A percentile compares a stretch with the other conserved stretches of the same genome.
phyloP scores from a whole-genome alignment of 768 basidiomycete genomes.

The Auriscalpium microsporum region DNA sequence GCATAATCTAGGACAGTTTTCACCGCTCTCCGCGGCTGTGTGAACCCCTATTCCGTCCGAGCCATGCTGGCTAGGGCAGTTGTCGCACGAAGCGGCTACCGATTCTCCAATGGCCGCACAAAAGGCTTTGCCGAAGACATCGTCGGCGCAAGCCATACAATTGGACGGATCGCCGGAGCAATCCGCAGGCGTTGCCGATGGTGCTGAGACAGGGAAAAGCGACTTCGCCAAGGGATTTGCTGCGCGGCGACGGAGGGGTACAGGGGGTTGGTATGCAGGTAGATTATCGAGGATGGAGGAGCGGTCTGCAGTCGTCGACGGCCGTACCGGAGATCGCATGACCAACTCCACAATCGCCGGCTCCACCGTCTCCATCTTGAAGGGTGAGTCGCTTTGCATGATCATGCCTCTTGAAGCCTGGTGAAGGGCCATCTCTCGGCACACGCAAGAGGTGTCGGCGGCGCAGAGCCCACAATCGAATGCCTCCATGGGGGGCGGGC shows the following conservation, averaged over 20 bases:
- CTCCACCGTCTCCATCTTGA: slow-evolving; percentile 23
- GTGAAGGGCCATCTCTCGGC: slow-evolving; percentile 56
- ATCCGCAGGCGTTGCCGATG: slow-evolving; percentile 23
- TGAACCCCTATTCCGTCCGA: slow-evolving; percentile 10
- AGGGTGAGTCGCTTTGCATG: slow-evolving; percentile 7
- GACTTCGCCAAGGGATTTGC: slow-evolving; percentile 31
- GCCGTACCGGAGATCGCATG: slow-evolving; percentile 7
- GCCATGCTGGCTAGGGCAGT: slow-evolving; percentile 40
- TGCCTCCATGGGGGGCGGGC: slow-evolving; percentile 27
- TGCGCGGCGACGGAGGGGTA: slow-evolving; percentile 64
- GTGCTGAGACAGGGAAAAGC: slow-evolving; percentile 41
- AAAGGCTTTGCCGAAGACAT: slow-evolving; percentile 82
- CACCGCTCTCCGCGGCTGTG: slow-evolving; percentile 14
- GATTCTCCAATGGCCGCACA: slow-evolving; percentile 67
- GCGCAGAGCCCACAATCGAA: slow-evolving; percentile 74
- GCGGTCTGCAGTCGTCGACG: slow-evolving; percentile 10
- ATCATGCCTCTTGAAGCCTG: slow-evolving; percentile 26
- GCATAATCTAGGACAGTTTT: slow-evolving; percentile 19
- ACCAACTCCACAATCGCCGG: background rate
- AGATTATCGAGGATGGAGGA: slow-evolving; percentile 68
- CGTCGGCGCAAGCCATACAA: slow-evolving; percentile 78
- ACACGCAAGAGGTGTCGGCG: slow-evolving; percentile 65
- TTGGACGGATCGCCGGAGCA: slow-evolving; percentile 87
- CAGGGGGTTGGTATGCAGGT: slow-evolving; percentile 72
- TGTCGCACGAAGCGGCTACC: slow-evolving; percentile 45